A percentile compares a stretch with the other conserved stretches of the same genome.
Evolutionary conservation across 805 yeast genomes (phyloP).

Genomic region (Candida qinlingensis): DNA sequence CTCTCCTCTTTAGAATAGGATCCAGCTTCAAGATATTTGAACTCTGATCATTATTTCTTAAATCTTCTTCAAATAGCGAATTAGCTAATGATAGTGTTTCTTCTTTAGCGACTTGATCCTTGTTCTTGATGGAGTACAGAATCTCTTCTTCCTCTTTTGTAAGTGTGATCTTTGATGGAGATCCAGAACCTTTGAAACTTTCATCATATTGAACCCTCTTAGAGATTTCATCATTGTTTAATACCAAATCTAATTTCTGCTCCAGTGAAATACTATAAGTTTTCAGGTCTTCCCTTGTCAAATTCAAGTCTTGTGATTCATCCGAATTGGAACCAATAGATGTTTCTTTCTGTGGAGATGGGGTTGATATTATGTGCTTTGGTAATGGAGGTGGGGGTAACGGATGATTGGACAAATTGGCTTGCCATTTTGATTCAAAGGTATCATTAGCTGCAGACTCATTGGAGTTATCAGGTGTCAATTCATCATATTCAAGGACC

Average conservation of each 20-base stretch:
- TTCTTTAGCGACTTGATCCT: conserved; percentile 22
- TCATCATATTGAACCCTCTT: conserved; percentile 22
- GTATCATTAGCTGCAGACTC: conserved; percentile 13
- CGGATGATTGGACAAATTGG: conserved; percentile 24
- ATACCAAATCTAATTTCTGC: conserved; percentile 40
- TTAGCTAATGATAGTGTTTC: conserved; percentile 26
- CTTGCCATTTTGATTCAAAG: conserved; percentile 26
- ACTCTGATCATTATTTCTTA: conserved; percentile 26
- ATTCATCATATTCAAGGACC: conserved; percentile 29
- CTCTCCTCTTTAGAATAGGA: conserved; percentile 24
- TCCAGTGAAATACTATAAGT: conserved; percentile 30
- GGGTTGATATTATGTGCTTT: conserved; percentile 19
- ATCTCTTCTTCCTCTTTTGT: conserved; percentile 23
- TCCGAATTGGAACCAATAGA: conserved; percentile 24
- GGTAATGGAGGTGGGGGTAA: conserved; percentile 36
- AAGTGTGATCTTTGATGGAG: conserved; percentile 16
- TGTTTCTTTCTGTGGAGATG: conserved; percentile 23
- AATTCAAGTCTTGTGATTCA: conserved; percentile 21
- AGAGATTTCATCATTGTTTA: conserved; percentile 24
- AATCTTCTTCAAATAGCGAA: conserved; percentile 28
- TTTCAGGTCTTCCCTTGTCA: conserved; percentile 25
- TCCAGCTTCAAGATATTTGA: conserved; percentile 20
- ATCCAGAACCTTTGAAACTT: conserved; percentile 20
- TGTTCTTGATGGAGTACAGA: conserved; percentile 18
- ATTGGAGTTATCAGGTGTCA: conserved; percentile 23